Evolutionary conservation across 768 basidiomycete species (phyloP).

Genomic region (Clitopilus hobsonii): DNA sequence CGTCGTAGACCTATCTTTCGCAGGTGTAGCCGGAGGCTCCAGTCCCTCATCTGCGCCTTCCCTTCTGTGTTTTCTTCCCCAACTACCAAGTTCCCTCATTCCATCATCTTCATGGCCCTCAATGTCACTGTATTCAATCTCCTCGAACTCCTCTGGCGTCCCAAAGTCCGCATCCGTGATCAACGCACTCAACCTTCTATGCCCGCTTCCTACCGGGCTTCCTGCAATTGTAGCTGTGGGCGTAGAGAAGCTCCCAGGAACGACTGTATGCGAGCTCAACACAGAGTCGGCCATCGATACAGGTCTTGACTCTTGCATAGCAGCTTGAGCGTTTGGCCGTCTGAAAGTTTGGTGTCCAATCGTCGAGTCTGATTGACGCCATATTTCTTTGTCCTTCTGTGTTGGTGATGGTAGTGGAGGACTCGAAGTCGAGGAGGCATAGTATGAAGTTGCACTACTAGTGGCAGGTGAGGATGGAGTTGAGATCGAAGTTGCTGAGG

Average conservation of each 20-base stretch:
- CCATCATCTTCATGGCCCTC: background rate
- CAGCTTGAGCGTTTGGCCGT: slow-evolving; percentile 37
- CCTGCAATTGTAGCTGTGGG: background rate
- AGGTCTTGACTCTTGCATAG: slow-evolving; percentile 52
- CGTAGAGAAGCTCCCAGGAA: slow-evolving; percentile 34
- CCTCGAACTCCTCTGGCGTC: slow-evolving; percentile 51
- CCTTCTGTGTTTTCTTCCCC: background rate
- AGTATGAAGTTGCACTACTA: slow-evolving; percentile 2
- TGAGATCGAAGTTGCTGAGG: background rate
- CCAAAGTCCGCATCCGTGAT: slow-evolving; percentile 64
- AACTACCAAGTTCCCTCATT: background rate
- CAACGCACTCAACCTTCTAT: slow-evolving; percentile 64
- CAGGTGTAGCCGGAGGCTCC: background rate
- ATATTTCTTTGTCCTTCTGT: slow-evolving; percentile 56
- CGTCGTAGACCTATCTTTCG: background rate
- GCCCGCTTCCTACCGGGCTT: slow-evolving; percentile 12
- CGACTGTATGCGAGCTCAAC: slow-evolving; percentile 69
- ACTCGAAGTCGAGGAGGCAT: background rate
- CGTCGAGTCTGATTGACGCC: slow-evolving; percentile 84
- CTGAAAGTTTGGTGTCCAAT: slow-evolving; percentile 72
- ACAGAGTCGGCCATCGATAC: slow-evolving; percentile 77
- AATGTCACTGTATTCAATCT: slow-evolving; percentile 28
- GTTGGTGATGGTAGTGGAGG: slow-evolving; percentile 15
- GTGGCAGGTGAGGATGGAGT: background rate
- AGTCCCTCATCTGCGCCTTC: background rate